Evolutionary conservation across 176 grass and related monocot genomes (phyloP), one percentile per base, ranked within the genome.

Genomic region (Aegilops umbellulata): DNA sequence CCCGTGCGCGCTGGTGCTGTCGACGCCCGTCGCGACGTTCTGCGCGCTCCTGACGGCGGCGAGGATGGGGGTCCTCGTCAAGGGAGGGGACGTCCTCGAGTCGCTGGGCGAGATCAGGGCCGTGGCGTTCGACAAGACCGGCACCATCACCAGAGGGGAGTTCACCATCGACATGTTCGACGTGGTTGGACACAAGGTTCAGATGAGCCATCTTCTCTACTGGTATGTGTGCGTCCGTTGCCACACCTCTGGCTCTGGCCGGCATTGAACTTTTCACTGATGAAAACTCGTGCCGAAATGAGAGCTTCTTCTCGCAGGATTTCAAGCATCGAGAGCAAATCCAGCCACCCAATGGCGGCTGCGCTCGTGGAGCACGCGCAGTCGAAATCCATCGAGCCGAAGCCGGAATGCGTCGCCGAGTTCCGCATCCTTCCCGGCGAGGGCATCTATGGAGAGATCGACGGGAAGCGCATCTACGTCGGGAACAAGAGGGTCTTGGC

Each of bases 321-420:
- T 17, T 92, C 92, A 24, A 94, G 92, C 47, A 90, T 94, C 19
- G 92, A 97, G 86, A 94, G 90, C 64, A 91, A 93, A 81, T 97
- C 95, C 38, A 93, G 92, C 75, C 95, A 97, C 81, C 92, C 92
- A 32, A 97, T 97, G 95, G 92, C 92, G 41, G 38, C 88, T 26
- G 92, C 95, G 22, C 90, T 97, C 17, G 90, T 97, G 42, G 86
- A 97, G 4, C 80, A 89, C 84, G 82, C 88, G 16, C 80, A 82
- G 11, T 94, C 82, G 4, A 78, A 85, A 30, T 91, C 88, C 6
- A 69, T 97, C 60, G 68, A 88, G 9, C 90, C 92, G 0, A 86
- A 82, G 23, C 73, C 88, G 6, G 88, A 93, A 20, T 65, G 73
- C 24, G 92, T 97, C 5, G 19, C 42, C 4, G 86, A 93, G 36